Percentiles rank a stretch among this genome's conserved stretches.
Evolutionary conservation across 2,329 filamentous ascomycete genomes (phyloP).

Genomic region (Myrmaecium sp.): DNA sequence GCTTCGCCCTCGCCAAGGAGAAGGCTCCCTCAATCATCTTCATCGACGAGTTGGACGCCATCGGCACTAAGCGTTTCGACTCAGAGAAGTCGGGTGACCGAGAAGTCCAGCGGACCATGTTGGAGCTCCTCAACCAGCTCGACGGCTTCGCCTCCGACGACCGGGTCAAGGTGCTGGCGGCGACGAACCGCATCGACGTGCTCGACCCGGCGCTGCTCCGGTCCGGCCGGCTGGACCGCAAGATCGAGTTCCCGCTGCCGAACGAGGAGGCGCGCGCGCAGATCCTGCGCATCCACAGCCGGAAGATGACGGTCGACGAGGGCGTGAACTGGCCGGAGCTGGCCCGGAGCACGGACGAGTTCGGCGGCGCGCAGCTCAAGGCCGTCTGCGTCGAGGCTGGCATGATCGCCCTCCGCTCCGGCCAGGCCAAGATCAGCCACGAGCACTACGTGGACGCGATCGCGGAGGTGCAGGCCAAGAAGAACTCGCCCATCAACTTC

Average conservation of each 20-base stretch:
- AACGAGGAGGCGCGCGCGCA: constrained; percentile 96
- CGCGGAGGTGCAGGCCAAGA: constrained; percentile 84
- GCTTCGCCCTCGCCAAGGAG: constrained; percentile 93
- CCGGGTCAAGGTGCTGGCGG: constrained; percentile 87
- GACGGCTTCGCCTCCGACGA: constrained; percentile 96
- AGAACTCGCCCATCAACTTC: constrained; percentile 57
- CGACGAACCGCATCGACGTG: constrained; percentile 88
- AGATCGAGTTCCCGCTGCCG: constrained; percentile 95
- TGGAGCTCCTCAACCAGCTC: constrained; percentile 95
- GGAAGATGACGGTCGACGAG: constrained; percentile 94
- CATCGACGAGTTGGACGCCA: constrained; percentile 93
- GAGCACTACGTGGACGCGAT: constrained; percentile 99
- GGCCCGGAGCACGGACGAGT: constrained; percentile 93
- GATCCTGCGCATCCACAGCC: constrained; percentile 91
- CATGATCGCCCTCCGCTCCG: constrained; percentile 92
- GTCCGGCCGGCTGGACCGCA: constrained; percentile 82
- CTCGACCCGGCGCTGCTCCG: constrained; percentile 81
- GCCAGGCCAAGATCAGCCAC: constrained; percentile 91
- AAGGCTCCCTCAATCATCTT: constrained; percentile 99
- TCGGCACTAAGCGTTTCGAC: constrained; percentile 98
- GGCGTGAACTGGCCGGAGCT: constrained; percentile 91
- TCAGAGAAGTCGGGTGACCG: constrained; percentile 95
- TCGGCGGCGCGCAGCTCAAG: constrained; percentile 94
- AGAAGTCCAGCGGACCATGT: constrained; percentile 96
- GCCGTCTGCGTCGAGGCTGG: constrained; percentile 97